Conservation (phyloP, 768 basidiomycete genomes). For the Panus rudis region DNA sequence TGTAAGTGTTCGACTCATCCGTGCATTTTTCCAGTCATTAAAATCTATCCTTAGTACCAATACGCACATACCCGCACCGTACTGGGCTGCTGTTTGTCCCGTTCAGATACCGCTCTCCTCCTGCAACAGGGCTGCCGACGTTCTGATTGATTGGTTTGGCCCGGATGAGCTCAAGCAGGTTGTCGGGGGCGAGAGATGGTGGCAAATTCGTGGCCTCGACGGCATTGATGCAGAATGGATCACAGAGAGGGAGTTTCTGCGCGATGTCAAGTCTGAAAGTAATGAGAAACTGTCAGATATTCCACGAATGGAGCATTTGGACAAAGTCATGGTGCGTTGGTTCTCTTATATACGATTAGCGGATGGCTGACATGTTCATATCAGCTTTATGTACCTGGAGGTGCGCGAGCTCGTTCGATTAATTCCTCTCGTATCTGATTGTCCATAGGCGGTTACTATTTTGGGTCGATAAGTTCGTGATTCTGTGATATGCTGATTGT, state of each 20-base stretch:
- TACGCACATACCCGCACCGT: slow-evolving; percentile 62
- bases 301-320: slow-evolving; percentile 46
- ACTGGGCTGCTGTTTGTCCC: slow-evolving; percentile 54
- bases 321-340: slow-evolving; percentile 44
- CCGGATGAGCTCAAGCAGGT: slow-evolving; percentile 60
- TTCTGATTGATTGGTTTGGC: slow-evolving; percentile 65
- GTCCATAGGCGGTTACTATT: slow-evolving; percentile 51
- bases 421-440: not conserved
- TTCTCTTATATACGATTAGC: not conserved
- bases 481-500: slow-evolving; percentile 1
- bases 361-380: slow-evolving; percentile 9
- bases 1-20: slow-evolving; percentile 31
- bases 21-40: not conserved
- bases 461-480: slow-evolving; percentile 54
- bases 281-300: slow-evolving; percentile 33
- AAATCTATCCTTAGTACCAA: slow-evolving; percentile 40
- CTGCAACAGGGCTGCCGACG: slow-evolving; percentile 58
- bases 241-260: slow-evolving; percentile 42
- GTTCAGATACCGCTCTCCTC: slow-evolving; percentile 48
- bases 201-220: slow-evolving; percentile 70
- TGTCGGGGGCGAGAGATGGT: slow-evolving; percentile 76
- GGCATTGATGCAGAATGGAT: slow-evolving; percentile 65
- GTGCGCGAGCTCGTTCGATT: slow-evolving; percentile 21
- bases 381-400: slow-evolving; percentile 65
- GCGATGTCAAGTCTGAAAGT: slow-evolving; percentile 17